These are phyloP conservation scores for Immersiella caudata DNA, from an alignment of 495 filamentous ascomycete genomes.

Conservation along the genomic window DNA sequence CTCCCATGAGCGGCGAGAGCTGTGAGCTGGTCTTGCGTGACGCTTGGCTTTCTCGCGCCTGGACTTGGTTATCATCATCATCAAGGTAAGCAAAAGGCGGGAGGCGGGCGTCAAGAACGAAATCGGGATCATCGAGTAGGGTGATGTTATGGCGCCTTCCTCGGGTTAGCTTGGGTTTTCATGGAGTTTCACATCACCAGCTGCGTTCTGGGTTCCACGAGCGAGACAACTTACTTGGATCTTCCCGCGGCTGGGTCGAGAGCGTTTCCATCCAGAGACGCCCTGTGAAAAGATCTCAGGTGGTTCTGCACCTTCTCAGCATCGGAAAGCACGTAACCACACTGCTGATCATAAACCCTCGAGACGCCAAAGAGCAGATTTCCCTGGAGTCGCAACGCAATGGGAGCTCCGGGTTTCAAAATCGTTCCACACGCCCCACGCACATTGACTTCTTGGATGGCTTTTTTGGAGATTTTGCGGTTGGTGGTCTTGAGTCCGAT, in stretches of 20 bases:
- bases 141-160: constrained; percentile 76
- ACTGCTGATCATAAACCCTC: constrained; percentile 84
- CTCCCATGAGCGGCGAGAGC: constrained; percentile 39
- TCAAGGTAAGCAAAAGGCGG: constrained; percentile 40
- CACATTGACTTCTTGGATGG: constrained; percentile 86
- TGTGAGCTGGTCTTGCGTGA: constrained; percentile 53
- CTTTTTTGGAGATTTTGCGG: constrained; percentile 78
- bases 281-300: constrained; percentile 67
- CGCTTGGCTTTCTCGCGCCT: constrained; percentile 36
- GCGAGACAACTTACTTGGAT: constrained; percentile 58
- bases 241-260: constrained; percentile 74
- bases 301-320: constrained; percentile 73
- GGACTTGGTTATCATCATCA: constrained; percentile 56
- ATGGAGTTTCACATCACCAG: background rate
- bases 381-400: constrained; percentile 90
- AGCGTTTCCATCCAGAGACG: constrained; percentile 42
- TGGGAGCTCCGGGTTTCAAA: constrained; percentile 78
- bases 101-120: constrained; percentile 51
- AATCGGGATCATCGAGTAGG: constrained; percentile 83
- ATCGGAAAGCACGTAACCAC: constrained; percentile 79
- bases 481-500: constrained; percentile 68
- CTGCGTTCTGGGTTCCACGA: background rate
- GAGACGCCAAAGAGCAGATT: constrained; percentile 86
- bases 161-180: background rate
- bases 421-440: constrained; percentile 86